A percentile compares a stretch with the other conserved stretches of the same genome.
These are phyloP conservation scores for Flagelloscypha sp. DNA, from an alignment of 768 basidiomycete genomes.

Conservation along the genomic window DNA sequence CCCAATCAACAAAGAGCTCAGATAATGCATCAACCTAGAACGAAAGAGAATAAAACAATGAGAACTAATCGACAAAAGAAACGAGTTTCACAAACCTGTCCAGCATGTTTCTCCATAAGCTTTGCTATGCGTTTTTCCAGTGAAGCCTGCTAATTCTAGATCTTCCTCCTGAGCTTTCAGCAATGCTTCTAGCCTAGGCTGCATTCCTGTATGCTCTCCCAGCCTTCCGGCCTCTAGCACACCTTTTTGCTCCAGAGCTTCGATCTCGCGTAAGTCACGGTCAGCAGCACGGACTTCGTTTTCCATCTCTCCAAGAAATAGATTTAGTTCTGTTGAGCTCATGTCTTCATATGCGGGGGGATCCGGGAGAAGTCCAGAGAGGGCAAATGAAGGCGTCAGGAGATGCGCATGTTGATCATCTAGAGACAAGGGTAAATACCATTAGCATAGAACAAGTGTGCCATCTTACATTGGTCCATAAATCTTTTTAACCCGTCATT, in stretches of 20 bases:
- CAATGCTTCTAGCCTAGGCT: conserved; percentile 60
- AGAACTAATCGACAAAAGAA: background rate
- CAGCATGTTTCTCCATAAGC: conserved; percentile 63
- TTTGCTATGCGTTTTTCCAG: conserved; percentile 60
- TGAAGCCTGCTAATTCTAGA: conserved; percentile 38
- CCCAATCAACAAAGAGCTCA: conserved; percentile 81
- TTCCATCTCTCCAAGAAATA: conserved; percentile 71
- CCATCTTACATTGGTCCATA: conserved; percentile 59
- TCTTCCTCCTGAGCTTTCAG: conserved; percentile 55
- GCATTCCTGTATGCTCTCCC: conserved; percentile 56
- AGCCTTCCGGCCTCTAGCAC: conserved; percentile 68
- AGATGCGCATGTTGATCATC: conserved; percentile 73
- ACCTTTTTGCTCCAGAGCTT: conserved; percentile 58
- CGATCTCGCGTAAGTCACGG: conserved; percentile 73
- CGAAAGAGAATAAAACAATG: conserved; percentile 1
- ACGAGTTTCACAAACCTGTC: conserved; percentile 40
- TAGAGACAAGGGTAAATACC: conserved; percentile 17
- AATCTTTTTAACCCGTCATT: conserved; percentile 71
- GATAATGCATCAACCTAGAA: conserved; percentile 70
- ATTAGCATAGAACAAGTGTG: conserved; percentile 2
- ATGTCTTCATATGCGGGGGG: conserved; percentile 55
- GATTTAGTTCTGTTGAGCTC: conserved; percentile 61
- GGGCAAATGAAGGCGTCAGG: conserved; percentile 67
- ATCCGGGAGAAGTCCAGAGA: conserved; percentile 51
- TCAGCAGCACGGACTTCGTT: conserved; percentile 78